Conservation (phyloP, 495 filamentous ascomycete genomes). For the Chaetomium fimeti region DNA sequence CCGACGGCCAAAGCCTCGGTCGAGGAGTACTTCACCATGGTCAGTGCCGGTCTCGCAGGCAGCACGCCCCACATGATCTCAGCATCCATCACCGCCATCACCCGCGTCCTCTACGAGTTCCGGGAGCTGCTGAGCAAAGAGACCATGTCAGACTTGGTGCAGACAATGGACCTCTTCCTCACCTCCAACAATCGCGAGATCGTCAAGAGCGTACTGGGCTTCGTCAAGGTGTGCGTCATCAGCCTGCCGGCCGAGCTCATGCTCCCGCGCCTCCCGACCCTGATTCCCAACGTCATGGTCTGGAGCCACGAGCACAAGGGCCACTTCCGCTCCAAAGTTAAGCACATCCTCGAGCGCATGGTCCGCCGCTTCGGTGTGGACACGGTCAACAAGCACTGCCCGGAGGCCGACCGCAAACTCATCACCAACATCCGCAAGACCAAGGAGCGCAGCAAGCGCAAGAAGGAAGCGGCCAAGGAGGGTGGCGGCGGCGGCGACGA, state of each 20-base stretch:
- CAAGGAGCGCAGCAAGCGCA: slow-evolving; percentile 80
- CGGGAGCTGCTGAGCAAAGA: slow-evolving; percentile 54
- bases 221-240: slow-evolving; percentile 93
- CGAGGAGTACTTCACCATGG: slow-evolving; percentile 98
- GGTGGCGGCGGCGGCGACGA: slow-evolving; percentile 36
- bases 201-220: slow-evolving; percentile 86
- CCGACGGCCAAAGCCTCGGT: slow-evolving; percentile 73
- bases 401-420: slow-evolving; percentile 83
- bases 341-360: slow-evolving; percentile 93
- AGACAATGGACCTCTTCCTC: slow-evolving; percentile 91
- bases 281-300: slow-evolving; percentile 86
- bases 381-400: slow-evolving; percentile 68
- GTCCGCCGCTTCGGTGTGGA: slow-evolving; percentile 85
- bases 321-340: slow-evolving; percentile 91
- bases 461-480: slow-evolving; percentile 66
- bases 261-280: slow-evolving; percentile 63
- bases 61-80: slow-evolving; percentile 92
- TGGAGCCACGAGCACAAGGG: slow-evolving; percentile 98
- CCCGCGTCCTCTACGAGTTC: slow-evolving; percentile 89
- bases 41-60: slow-evolving; percentile 90
- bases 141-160: slow-evolving; percentile 71
- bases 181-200: slow-evolving; percentile 95
- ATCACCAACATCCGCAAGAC: slow-evolving; percentile 92
- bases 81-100: slow-evolving; percentile 87
- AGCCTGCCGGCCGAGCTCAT: slow-evolving; percentile 74